A percentile compares a stretch with the other conserved stretches of the same genome.
These are phyloP conservation scores for Bacidia rubella DNA, from an alignment of 495 filamentous ascomycete genomes.

Conservation along the genomic window DNA sequence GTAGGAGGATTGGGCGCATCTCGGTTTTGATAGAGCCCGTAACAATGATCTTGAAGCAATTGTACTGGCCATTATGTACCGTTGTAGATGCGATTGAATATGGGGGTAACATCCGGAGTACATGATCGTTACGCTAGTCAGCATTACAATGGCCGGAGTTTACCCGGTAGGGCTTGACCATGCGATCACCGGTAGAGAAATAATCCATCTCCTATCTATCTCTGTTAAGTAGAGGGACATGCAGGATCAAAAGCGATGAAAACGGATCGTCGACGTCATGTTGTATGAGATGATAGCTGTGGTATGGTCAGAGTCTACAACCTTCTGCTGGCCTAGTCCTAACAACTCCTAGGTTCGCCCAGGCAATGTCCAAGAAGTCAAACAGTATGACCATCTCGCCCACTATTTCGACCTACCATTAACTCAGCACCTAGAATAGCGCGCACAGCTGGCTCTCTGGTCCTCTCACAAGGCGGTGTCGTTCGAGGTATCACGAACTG, in stretches of 20 bases:
- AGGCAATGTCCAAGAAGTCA: slow-evolving; percentile 60
- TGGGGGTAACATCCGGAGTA: background rate
- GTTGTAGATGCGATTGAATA: background rate
- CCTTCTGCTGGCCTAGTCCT: no score
- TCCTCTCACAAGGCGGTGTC: slow-evolving; percentile 77
- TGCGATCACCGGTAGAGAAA: no score
- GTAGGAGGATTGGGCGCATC: background rate
- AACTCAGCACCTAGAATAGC: slow-evolving; percentile 51
- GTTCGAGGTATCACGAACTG: slow-evolving; percentile 89
- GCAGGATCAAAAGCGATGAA: slow-evolving; percentile 1
- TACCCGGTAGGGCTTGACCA: background rate
- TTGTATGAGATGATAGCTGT: slow-evolving; percentile 95
- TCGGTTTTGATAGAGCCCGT: background rate
- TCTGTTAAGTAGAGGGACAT: background rate
- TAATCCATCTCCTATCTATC: no score
- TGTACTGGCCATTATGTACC: background rate
- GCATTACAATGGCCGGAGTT: background rate
- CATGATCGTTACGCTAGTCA: background rate
- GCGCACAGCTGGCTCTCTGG: slow-evolving; percentile 64
- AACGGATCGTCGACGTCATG: slow-evolving; percentile 40
- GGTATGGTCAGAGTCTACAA: no score
- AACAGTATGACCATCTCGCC: slow-evolving; percentile 53
- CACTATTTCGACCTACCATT: slow-evolving; percentile 5
- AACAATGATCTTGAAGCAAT: background rate
- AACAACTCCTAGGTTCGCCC: slow-evolving; percentile 58